Base-by-base conservation (phyloP, 1,284 basidiomycete species). In the Tylopilus sp. region DNA sequence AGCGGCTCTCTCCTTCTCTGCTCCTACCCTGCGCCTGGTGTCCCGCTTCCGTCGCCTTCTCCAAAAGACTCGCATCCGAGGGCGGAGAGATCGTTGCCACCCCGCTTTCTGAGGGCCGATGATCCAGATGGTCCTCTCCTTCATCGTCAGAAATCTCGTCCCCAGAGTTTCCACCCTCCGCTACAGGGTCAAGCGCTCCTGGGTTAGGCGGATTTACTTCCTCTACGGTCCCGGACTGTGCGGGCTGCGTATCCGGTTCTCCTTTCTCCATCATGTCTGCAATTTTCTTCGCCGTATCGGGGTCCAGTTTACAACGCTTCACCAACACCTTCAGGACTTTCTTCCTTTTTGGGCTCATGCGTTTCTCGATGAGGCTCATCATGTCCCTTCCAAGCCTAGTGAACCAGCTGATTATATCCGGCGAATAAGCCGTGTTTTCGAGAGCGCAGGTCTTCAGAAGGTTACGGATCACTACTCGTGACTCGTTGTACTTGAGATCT, bases 221-320 rank as follows among this genome's bases (percentile, higher is more conserved):
- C n/a, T 1, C 44, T 24, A 49, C 12, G 22, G 7, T 24, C 47
- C 6, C n/a, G 24, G 47, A 6, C 47, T 19, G 47, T 13, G n/a
- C 9, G 13, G 47, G 47, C 47, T 49, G 47, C 33, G 53, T 38
- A 51, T 64, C 61, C 18, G 55, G 0, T 9, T 73, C 72, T 4
- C 53, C 61, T 44, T 63, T 70, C 38, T 68, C 68, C 67, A 79
- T 76, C 64, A 79, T 71, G 1, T 60, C 60, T 24, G 53, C 70
- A 16, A 77, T 70, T 60, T 53, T 76, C 51, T 49, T 67, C 22
- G 76, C 78, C 2, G 74, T 77, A 6, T 69, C 78, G 16, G 39
- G 52, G 24, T 78, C 72, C 65, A 77, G 61, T 56, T 72, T 72
- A 61, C 79, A 77, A 12, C 77, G 76, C 33, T 60, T 41, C 32